A percentile compares a stretch with the other conserved stretches of the same genome.
These are phyloP conservation scores for Neurospora sp. DNA, from an alignment of 495 filamentous ascomycete species.

Conservation along the genomic window DNA sequence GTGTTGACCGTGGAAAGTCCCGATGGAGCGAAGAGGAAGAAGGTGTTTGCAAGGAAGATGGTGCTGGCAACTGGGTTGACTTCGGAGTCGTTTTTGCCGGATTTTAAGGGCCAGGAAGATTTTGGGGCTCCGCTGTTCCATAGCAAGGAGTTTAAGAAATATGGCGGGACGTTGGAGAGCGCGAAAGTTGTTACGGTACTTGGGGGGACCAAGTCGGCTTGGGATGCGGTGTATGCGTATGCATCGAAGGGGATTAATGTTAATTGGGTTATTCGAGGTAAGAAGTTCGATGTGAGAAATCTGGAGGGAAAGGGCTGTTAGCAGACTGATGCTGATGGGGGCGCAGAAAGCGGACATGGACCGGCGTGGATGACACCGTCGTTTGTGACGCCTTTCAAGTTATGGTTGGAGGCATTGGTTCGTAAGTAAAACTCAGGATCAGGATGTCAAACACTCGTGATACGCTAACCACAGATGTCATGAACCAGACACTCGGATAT, in stretches of 20 bases:
- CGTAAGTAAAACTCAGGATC: slow-evolving; percentile 22
- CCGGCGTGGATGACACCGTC: slow-evolving; percentile 61
- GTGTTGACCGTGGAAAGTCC: slow-evolving; percentile 20
- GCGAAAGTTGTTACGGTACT: slow-evolving; percentile 47
- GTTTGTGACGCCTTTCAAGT: slow-evolving; percentile 32
- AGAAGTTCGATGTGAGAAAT: not conserved
- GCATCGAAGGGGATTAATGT: slow-evolving; percentile 55
- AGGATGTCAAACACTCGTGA: not conserved
- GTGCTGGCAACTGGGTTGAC: slow-evolving; percentile 30
- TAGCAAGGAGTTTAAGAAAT: slow-evolving; percentile 40
- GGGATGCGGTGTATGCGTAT: slow-evolving; percentile 65
- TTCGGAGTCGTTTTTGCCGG: slow-evolving; percentile 28
- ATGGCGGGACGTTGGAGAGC: slow-evolving; percentile 16
- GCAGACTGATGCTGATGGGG: not conserved
- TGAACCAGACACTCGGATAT: slow-evolving; percentile 25
- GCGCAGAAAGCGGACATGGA: slow-evolving; percentile 56
- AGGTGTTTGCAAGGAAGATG: slow-evolving; percentile 20
- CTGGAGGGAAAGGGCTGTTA: not conserved
- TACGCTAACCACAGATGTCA: not conserved
- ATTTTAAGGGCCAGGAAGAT: slow-evolving; percentile 25
- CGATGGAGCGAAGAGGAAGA: not conserved
- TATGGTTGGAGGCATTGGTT: slow-evolving; percentile 49
- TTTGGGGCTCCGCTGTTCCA: slow-evolving; percentile 52
- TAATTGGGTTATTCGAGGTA: slow-evolving; percentile 66
- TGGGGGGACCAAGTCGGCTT: slow-evolving; percentile 66